Evolutionary conservation across 345 rosid species (phyloP).

Genomic region (Schrenkiella parvula): DNA sequence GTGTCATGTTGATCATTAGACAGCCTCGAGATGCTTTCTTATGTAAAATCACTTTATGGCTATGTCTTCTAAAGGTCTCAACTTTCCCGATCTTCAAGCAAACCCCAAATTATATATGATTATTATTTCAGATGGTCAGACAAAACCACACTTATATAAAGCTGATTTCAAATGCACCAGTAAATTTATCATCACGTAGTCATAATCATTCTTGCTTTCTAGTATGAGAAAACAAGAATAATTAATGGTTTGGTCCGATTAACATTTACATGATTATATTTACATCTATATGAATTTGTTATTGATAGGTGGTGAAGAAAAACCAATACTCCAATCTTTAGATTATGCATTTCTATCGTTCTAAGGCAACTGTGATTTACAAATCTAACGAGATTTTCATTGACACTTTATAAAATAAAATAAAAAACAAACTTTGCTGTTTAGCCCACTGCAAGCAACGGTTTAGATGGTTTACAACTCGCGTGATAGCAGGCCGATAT

Average conservation of each 20-base stretch:
- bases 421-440: too few species aligned
- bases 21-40: conserved; percentile 34
- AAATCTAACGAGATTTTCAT: not conserved
- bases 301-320: not conserved
- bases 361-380: not conserved
- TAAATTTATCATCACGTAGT: conserved; percentile 11
- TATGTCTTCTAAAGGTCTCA: conserved; percentile 13
- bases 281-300: not conserved
- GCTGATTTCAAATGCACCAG: conserved; percentile 27
- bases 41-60: conserved; percentile 20
- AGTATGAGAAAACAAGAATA: conserved; percentile 4
- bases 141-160: conserved; percentile 25
- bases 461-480: too few species aligned
- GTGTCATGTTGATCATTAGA: conserved; percentile 15
- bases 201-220: conserved; percentile 30
- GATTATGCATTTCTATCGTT: not conserved
- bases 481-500: too few species aligned
- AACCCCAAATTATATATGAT: conserved; percentile 24
- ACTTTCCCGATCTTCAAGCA: conserved; percentile 39
- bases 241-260: not conserved
- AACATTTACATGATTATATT: not conserved
- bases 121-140: conserved; percentile 28
- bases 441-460: too few species aligned
- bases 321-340: not conserved
- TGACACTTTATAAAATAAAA: too few species aligned